Evolutionary conservation across 129 eudicot genomes (phyloP).

Genomic region (Flaveria robusta): DNA sequence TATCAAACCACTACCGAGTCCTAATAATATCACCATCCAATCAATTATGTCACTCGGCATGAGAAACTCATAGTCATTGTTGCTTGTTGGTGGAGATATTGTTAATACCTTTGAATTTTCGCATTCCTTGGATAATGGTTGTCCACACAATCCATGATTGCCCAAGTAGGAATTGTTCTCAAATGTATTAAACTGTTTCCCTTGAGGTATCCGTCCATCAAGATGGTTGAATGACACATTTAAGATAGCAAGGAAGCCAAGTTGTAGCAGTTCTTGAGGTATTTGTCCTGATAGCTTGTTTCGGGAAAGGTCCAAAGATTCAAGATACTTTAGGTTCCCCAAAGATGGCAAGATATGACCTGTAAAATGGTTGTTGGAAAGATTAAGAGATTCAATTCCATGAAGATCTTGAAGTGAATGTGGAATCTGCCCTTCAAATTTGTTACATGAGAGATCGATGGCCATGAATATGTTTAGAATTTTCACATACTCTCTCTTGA

Average conservation of each 20-base stretch:
- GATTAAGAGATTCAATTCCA: conserved; percentile 18
- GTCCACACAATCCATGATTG: conserved; percentile 22
- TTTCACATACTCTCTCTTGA: not conserved
- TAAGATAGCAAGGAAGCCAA: too few relatives aligned
- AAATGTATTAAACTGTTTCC: conserved; percentile 32
- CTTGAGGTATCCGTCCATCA: too few relatives aligned
- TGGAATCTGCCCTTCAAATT: conserved; percentile 35
- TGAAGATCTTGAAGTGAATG: conserved; percentile 18
- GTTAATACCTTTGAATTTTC: not conserved
- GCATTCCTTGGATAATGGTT: conserved; percentile 18
- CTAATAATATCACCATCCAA: conserved; percentile 13
- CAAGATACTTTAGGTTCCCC: conserved; percentile 15
- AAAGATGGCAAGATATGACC: not conserved
- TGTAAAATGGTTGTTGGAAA: too few relatives aligned
- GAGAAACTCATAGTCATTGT: not conserved
- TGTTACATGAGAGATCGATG: conserved; percentile 40
- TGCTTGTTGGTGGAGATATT: not conserved
- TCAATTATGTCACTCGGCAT: conserved; percentile 7
- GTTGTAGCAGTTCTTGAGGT: too few relatives aligned
- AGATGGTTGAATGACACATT: too few relatives aligned
- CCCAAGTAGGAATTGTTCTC: conserved; percentile 18
- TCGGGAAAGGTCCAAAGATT: conserved; percentile 30
- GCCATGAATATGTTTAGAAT: conserved; percentile 6
- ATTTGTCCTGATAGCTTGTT: conserved; percentile 32
- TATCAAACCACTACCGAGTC: conserved; percentile 25